Base-by-base conservation (phyloP, 2,329 filamentous ascomycete species). In the Alternaria ventricosa region DNA sequence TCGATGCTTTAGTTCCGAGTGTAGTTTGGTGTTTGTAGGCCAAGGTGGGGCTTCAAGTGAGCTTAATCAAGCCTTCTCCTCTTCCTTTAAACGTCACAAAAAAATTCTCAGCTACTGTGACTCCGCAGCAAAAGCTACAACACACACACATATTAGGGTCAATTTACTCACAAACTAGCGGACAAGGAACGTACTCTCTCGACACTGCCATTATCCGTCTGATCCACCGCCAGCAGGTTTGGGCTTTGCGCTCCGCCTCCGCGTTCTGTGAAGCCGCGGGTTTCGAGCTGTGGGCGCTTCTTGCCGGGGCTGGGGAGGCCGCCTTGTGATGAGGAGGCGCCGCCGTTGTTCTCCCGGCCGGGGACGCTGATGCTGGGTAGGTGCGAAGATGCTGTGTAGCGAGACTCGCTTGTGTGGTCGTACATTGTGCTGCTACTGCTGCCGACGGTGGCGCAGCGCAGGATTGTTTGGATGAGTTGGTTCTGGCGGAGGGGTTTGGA, bases 401-500 rank as follows among this genome's bases (percentile, higher is more conserved):
- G 61, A 28, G 56, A 57, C 18, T 63, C 57, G n/a, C 28, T 60
- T 8, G 57, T 55, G 81, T 93, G 92, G 78, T 96, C 92, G 56
- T 95, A 86, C 57, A 96, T 85, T 55, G 91, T 90, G 56, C 93
- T 91, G 61, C 95, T 94, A 30, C 90, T 90, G 56, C 93, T 91
- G 61, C 95, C 94, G 33, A 98, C 89, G 5, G 96, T 97, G 12
- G 94, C 95, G 78, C 95, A 98, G 80, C 97, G 97, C 68, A 98
- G 87, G 64, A 99, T 98, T 1, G 94, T 97, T 83, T 98, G 95
- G 75, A 98, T 97, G 75, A 98, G 90, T 79, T 97, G 93, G 79
- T 97, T 97, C 78, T 97, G 95, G 81, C 97, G 96, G 65, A 98
- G 85, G 25, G 95, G 95, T 79, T 99, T 99, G 18, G 95, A 97